Base-by-base conservation (phyloP, 208 protist species). In the Leptomonas pyrrhocoris region DNA sequence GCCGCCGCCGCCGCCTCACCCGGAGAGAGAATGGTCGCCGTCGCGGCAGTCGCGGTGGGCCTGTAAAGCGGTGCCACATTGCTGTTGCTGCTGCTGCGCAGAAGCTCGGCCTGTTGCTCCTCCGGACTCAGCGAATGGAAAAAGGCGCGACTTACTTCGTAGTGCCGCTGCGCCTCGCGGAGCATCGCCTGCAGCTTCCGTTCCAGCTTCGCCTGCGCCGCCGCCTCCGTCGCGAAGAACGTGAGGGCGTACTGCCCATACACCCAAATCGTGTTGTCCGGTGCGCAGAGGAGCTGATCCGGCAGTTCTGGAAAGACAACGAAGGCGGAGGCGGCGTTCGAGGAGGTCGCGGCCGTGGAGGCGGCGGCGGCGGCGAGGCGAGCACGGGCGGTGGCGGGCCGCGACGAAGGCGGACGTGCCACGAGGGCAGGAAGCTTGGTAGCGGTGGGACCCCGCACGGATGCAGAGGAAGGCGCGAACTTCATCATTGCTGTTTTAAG, bases 261-360 rank as follows among this genome's bases (percentile, higher is more conserved):
- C 13, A 86, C 83, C 71, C 84, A 92, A 15, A 88, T 59, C 7
- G 61, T 65, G 77, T 94, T 94, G 45, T 74, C 57, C 13, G 88
- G 88, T 28, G 90, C 80, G 58, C 88, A 94, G 21, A 84, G 74
- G 12, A 90, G 81, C 38, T 83, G 81, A 65, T 94, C 83, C 4
- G 79, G 69, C 27, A 74, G 77, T 38, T 88, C 77, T 3, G 88
- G 76, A 64, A 94, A 94, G 2, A 85, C 59, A 1, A 80, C 46
- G 16, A 85, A 53, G 50, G 71, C 8, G 0, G 56, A 51, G 1
- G 54, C 13, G 2, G 51, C 25, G 1, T 58, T 62, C n/a, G 68
- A 62, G 2, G 28, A 2, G 36, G 19, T 2, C 19, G 6, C 8
- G 30, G 30, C 25, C 2, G 51, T 3, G 6, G 51, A 3, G 5